Evolutionary conservation across 805 yeast genomes (phyloP), one percentile per base, ranked within the genome.

Genomic region (Monosporozyma aquatica): DNA sequence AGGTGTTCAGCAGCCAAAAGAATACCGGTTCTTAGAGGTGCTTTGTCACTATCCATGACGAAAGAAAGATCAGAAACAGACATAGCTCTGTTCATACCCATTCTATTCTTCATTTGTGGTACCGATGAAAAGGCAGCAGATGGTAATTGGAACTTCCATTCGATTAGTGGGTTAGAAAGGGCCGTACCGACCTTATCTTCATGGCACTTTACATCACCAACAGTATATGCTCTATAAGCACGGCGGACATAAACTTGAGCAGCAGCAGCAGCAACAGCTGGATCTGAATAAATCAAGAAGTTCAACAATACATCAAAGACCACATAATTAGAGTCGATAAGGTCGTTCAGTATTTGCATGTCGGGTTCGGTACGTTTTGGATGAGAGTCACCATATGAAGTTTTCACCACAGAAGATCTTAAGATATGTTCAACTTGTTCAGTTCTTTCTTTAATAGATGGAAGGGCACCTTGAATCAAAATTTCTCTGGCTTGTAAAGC

Each of bases 401-500:
- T 76, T 54, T 84, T 87, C 54, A 89, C 84, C 38, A 92, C 97
- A 28, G 96, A 80, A 8, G 94, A 78, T 64, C 87, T 80, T 65
- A 92, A 74, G 55, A 92, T 92, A 64, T 90, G 97, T 69, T 94
- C 97, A 59, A 92, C 75, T 70, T 94, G 98, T 64, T 90, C 97
- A 25, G 95, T 82, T 70, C 97, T 80, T 68, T 92, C 99, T 65
- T 85, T 80, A 49, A 87, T 81, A 3, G 97, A 87, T 29, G 99
- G 99, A 67, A 92, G 73, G 24, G 97, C 87, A 63, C 97, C 92
- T 71, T 89, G 95, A 56, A 92, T 92, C 56, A 92, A 75, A 46
- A 94, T 83, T 68, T 94, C 99, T 62, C 97, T 80, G 1, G 97
- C 97, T 65, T 86, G 87, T 59, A 92, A 71, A 22, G 95, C 86